Evolutionary conservation across 768 basidiomycete species (phyloP), one percentile per base, ranked within the genome.

Genomic region (Leucocoprinus birnbaumii): DNA sequence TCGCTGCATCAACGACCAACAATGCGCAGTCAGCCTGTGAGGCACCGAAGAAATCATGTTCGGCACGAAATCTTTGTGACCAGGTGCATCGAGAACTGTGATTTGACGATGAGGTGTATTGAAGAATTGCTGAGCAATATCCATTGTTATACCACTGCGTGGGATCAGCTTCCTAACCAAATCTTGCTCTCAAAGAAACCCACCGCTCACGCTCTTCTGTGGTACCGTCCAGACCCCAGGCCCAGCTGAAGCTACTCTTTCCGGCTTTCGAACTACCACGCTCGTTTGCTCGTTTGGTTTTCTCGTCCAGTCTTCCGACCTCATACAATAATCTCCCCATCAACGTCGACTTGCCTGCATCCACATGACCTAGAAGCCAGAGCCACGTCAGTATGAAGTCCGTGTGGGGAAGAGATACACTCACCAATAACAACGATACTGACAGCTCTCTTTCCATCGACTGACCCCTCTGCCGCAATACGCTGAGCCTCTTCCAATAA

Each of bases 1-100:
- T 84, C 4, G 87, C 78, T 1, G 94, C 86, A 67, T 97, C 97
- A 24, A 99, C 86, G 3, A 98, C 95, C 19, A 98, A 83, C 7
- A 98, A 71, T 0, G 97, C 94, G 45, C 92, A 92, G 61, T 98
- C 97, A 0, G 96, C 97, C 69, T 98, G 97, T 2, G 95, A 86
- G 6, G 97, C 96, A 1, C 97, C 97, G 0, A n/a, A n/a, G 95
- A 98, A 50, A 99, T 99, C 96, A 98, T 98, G 66, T 98, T 98
- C 1, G 97, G 97, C 59, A 99, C 89, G 63, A 98, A 98, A 65
- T 99, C 97, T 60, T 86, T 89, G 70, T 99, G 97, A 0, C 97
- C 97, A 0, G 97, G 97, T 0, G 96, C 96, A 63, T 99, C 97
- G 26, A 99, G 81, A n/a, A 99, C 83, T 1, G 94, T 97, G 60